Conservation (phyloP, 2,329 filamentous ascomycete species). For the Fusarium sp. region DNA sequence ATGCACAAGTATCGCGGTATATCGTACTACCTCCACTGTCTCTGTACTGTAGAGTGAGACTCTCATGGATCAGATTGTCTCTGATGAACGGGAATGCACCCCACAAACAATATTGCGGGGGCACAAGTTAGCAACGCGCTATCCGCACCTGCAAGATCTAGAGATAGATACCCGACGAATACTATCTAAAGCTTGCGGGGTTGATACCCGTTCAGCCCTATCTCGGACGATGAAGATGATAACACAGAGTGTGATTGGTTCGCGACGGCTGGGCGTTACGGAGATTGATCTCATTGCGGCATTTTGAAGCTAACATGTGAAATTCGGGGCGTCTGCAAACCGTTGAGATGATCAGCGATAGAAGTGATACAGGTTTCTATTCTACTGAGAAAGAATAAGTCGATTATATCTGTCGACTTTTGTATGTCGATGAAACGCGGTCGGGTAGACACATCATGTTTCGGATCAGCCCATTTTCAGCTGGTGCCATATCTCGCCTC, state of each 20-base stretch:
- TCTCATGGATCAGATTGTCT: background rate
- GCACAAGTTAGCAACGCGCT: background rate
- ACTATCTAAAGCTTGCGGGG: background rate
- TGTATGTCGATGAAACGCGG: background rate
- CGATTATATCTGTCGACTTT: background rate
- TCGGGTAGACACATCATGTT: background rate
- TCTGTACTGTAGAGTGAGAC: background rate
- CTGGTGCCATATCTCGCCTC: background rate
- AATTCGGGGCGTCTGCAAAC: background rate
- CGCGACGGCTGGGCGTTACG: background rate
- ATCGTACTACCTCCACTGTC: background rate
- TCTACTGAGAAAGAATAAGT: background rate
- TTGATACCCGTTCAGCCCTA: background rate
- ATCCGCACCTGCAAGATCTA: constrained; percentile 1
- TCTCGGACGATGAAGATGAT: background rate
- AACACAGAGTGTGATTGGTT: constrained; percentile 2
- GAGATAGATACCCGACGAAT: background rate
- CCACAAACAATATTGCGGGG: background rate
- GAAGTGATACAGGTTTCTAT: background rate
- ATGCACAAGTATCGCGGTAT: background rate
- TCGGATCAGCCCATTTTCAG: background rate
- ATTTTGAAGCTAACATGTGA: background rate
- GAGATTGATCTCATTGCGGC: background rate
- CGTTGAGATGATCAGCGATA: background rate
- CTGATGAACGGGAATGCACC: background rate